A percentile compares a stretch with the other conserved stretches of the same genome.
phyloP scores from a whole-genome alignment of 331 rosid genomes.

The Acacia concinna region DNA sequence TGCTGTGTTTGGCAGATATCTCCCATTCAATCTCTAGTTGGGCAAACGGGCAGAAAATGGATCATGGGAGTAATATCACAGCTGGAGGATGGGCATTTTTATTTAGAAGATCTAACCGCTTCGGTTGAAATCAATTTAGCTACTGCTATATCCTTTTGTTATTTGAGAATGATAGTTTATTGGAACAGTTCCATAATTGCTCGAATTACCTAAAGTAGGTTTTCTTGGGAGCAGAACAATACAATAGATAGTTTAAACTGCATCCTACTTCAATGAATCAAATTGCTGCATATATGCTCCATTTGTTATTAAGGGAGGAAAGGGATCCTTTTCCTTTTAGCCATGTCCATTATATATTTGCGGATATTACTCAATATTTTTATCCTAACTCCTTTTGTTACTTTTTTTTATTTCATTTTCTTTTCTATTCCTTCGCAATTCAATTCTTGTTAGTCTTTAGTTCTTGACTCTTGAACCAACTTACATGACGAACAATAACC shows the following conservation, averaged over 20 bases:
- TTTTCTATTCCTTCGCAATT: not conserved
- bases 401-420: not conserved
- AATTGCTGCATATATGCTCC: not conserved
- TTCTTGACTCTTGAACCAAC: not conserved
- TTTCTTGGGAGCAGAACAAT: constrained; percentile 3
- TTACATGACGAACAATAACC: constrained; percentile 1
- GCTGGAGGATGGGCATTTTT: constrained; percentile 91
- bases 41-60: constrained; percentile 81
- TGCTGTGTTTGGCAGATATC: constrained; percentile 65
- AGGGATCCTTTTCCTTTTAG: not conserved
- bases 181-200: not conserved
- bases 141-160: constrained; percentile 77
- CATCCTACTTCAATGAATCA: not conserved
- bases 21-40: constrained; percentile 91
- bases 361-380: not conserved
- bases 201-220: not conserved
- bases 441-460: not conserved
- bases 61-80: constrained; percentile 94
- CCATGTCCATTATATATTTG: not conserved
- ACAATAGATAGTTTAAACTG: not conserved
- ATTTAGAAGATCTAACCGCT: constrained; percentile 91
- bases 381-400: not conserved
- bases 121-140: constrained; percentile 77
- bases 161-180: constrained; percentile 12
- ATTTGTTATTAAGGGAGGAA: not conserved